Percentiles rank a stretch among this genome's conserved stretches.
Evolutionary conservation across 148 eudicot genomes (phyloP).

Genomic region (Fallopia convolvulus): DNA sequence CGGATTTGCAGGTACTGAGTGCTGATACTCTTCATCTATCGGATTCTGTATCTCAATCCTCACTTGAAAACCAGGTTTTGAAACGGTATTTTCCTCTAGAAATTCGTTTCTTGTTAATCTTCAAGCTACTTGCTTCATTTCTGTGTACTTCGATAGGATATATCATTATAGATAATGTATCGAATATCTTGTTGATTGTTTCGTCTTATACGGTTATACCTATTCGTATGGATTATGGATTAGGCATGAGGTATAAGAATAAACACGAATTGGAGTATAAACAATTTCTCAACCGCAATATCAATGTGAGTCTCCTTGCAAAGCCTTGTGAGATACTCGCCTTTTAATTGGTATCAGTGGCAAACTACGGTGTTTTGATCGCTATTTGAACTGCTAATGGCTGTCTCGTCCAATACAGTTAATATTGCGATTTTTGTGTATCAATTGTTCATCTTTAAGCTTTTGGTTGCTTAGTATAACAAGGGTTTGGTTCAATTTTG

Average conservation of each 20-base stretch:
- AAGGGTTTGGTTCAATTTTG: background rate
- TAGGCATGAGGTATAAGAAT: background rate
- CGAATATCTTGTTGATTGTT: background rate
- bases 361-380: too few species aligned
- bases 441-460: background rate
- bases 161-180: too few species aligned
- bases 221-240: background rate
- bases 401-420: background rate
- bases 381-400: background rate
- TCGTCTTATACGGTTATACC: background rate
- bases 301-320: background rate
- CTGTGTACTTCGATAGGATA: background rate
- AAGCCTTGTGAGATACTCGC: background rate
- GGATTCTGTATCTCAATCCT: background rate
- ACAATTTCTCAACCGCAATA: background rate
- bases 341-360: background rate
- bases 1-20: background rate
- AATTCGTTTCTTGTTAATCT: background rate
- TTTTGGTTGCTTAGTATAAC: background rate
- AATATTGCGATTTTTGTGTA: background rate
- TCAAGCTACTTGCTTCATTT: background rate
- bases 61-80: background rate
- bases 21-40: background rate
- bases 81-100: background rate
- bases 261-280: background rate